These are phyloP conservation scores for Guillardia theta DNA, from an alignment of 78 protist genomes.

Conservation along the genomic window DNA sequence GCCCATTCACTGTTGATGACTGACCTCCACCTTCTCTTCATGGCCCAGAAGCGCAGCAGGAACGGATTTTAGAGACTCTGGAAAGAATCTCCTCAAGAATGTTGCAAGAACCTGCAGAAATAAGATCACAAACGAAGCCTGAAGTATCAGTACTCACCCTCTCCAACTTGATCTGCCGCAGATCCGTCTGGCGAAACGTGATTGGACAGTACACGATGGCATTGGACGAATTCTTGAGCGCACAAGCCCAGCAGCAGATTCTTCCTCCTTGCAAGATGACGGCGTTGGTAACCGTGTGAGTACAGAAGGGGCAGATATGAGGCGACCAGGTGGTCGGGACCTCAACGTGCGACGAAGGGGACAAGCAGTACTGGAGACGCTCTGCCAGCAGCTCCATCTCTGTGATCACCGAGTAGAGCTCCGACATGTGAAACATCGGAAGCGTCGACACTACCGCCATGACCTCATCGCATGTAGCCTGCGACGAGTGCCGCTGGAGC, in stretches of 20 bases:
- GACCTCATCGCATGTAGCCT: not conserved
- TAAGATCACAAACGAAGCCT: no score
- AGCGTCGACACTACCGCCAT: not conserved
- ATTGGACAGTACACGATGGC: not conserved
- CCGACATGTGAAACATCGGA: not conserved
- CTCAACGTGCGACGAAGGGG: not conserved
- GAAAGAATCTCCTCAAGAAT: no score
- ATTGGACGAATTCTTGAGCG: not conserved
- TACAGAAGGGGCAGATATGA: not conserved
- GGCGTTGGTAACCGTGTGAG: not conserved
- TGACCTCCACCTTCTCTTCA: no score
- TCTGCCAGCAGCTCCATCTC: not conserved
- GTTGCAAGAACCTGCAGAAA: no score
- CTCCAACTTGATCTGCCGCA: not conserved
- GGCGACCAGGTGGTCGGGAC: not conserved
- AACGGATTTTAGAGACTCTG: no score
- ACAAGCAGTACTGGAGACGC: not conserved
- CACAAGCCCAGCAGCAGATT: not conserved
- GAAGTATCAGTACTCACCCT: no score
- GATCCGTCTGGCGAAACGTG: not conserved
- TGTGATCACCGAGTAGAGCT: not conserved
- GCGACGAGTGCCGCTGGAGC: not conserved
- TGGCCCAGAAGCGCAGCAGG: no score
- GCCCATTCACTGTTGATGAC: no score
- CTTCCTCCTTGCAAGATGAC: not conserved